Evolutionary conservation across 2,329 filamentous ascomycete species (phyloP).

Genomic region (Cryphonectria naterciae): DNA sequence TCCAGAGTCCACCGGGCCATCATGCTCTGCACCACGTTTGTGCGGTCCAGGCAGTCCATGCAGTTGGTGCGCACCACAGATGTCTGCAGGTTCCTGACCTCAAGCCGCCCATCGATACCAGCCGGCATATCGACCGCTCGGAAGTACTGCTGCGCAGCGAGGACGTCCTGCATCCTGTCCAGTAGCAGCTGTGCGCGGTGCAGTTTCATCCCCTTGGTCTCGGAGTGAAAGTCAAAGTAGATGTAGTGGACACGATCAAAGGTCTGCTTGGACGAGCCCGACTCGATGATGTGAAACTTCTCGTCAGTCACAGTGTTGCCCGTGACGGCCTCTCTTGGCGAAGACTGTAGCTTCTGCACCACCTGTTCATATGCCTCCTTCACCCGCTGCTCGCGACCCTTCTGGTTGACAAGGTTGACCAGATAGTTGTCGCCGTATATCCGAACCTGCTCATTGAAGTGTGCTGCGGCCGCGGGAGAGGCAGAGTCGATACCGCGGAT

Average conservation of each 20-base stretch:
- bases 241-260: constrained; percentile 91
- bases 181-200: constrained; percentile 87
- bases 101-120: constrained; percentile 70
- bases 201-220: constrained; percentile 95
- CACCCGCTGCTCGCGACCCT: constrained; percentile 83
- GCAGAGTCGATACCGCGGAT: constrained; percentile 84
- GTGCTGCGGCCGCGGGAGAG: constrained; percentile 75
- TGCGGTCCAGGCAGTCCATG: constrained; percentile 98
- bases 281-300: constrained; percentile 80
- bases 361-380: constrained; percentile 95
- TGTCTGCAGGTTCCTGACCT: constrained; percentile 79
- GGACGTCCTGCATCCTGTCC: constrained; percentile 76
- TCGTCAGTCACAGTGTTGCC: constrained; percentile 73
- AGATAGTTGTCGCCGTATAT: constrained; percentile 96
- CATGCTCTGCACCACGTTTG: constrained; percentile 98
- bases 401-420: constrained; percentile 96
- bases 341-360: constrained; percentile 74
- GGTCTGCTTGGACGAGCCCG: constrained; percentile 57
- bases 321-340: constrained; percentile 67
- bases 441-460: constrained; percentile 92
- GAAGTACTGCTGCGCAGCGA: constrained; percentile 87
- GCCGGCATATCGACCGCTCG: constrained; percentile 85
- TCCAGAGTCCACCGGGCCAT: constrained; percentile 87
- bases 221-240: constrained; percentile 98
- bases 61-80: constrained; percentile 97